A percentile compares a stretch with the other conserved stretches of the same genome.
Conservation (phyloP, 768 basidiomycete genomes). For the Russula sp. region DNA sequence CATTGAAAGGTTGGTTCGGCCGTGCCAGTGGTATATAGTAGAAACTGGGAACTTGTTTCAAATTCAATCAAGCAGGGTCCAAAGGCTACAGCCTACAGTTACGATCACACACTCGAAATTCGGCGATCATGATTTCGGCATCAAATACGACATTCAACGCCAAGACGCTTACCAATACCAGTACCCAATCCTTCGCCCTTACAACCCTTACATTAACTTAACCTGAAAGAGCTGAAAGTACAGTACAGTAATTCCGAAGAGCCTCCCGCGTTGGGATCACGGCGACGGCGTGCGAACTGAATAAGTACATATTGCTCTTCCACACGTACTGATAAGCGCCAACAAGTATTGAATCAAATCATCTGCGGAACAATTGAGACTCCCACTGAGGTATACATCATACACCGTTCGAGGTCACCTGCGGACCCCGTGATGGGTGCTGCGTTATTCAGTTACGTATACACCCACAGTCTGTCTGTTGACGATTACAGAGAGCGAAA, state of each 20-base stretch:
- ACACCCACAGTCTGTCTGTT: slow-evolving; percentile 21
- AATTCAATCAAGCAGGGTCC: no score
- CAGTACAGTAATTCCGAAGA: neutral
- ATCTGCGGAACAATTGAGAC: slow-evolving; percentile 11
- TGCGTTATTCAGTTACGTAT: slow-evolving; percentile 20
- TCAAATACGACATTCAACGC: neutral
- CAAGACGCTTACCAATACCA: neutral
- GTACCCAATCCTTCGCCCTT: no score
- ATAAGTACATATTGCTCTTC: neutral
- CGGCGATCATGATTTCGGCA: neutral
- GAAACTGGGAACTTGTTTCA: no score
- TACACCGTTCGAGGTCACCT: slow-evolving; percentile 1
- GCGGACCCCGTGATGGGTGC: slow-evolving; percentile 1
- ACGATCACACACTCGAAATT: neutral
- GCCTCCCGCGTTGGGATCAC: neutral
- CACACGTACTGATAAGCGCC: neutral
- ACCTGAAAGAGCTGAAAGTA: neutral
- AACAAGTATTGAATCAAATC: neutral
- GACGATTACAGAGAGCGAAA: slow-evolving; percentile 24
- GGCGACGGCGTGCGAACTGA: neutral
- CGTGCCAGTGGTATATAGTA: no score
- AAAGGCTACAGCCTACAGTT: neutral
- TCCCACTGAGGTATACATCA: slow-evolving; percentile 5
- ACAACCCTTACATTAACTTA: no score
- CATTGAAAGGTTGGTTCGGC: no score